Conservation (phyloP, 805 yeast genomes). For the Metschnikowia anglica region DNA sequence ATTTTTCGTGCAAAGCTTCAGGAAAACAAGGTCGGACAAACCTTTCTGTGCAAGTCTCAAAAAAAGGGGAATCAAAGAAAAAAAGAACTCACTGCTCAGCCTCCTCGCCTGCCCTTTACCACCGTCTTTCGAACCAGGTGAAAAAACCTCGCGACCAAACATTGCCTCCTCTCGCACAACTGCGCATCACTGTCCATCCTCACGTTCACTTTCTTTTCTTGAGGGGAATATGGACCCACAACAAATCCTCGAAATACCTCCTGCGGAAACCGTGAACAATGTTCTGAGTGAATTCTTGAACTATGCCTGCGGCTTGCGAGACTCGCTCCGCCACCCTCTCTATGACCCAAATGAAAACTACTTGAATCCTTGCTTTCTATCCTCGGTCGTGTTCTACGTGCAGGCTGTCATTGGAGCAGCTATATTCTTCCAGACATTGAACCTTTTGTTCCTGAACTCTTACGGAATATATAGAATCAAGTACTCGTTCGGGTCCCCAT, state of each 20-base stretch:
- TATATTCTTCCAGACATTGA: conserved; percentile 19
- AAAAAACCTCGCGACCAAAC: too few species aligned
- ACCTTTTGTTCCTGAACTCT: conserved; percentile 19
- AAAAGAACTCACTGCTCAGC: too few species aligned
- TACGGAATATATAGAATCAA: conserved; percentile 24
- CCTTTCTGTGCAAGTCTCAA: too few species aligned
- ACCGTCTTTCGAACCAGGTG: too few species aligned
- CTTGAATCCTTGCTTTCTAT: conserved; percentile 32
- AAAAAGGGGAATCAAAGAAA: too few species aligned
- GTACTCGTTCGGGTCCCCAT: conserved; percentile 26
- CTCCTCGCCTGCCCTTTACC: too few species aligned
- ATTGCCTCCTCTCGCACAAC: too few species aligned
- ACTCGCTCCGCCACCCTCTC: conserved; percentile 23
- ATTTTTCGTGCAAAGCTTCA: too few species aligned
- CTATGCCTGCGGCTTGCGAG: conserved; percentile 11
- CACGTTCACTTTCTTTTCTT: not conserved
- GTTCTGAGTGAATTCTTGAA: not conserved
- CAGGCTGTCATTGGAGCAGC: conserved; percentile 17
- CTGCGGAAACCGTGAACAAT: too few species aligned
- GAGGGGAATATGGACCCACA: conserved; percentile 4
- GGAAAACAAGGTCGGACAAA: too few species aligned
- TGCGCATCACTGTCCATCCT: too few species aligned
- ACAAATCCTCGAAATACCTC: conserved; percentile 6
- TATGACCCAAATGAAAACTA: conserved; percentile 25
- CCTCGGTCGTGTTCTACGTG: conserved; percentile 13